These are phyloP conservation scores for Escovopsis sp. DNA, from an alignment of 2,329 filamentous ascomycete species.

Conservation along the genomic window DNA sequence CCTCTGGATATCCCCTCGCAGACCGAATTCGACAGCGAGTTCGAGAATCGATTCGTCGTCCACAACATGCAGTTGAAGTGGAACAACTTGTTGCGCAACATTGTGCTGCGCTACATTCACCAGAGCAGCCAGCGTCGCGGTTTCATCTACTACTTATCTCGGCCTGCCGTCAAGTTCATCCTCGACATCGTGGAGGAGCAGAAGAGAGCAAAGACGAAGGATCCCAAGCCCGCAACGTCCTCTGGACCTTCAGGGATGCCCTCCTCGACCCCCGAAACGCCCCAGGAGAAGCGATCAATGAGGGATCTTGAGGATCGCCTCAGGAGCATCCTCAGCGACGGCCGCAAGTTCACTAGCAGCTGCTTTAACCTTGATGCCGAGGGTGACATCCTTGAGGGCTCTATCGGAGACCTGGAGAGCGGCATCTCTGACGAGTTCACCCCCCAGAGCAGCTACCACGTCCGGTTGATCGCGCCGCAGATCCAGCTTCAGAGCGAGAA, in stretches of 20 bases:
- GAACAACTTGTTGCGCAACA: conserved; percentile 93
- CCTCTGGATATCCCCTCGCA: conserved; percentile 53
- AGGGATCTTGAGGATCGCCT: conserved; percentile 70
- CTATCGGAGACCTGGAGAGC: conserved; percentile 49
- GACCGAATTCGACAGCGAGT: conserved; percentile 80
- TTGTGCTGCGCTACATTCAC: conserved; percentile 92
- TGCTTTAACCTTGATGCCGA: conserved; percentile 20
- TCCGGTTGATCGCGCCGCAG: conserved; percentile 89
- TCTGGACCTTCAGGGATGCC: conserved; percentile 14
- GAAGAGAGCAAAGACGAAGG: conserved; percentile 46
- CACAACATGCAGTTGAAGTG: conserved; percentile 97
- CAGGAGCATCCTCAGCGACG: conserved; percentile 70
- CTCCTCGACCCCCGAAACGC: conserved; percentile 20
- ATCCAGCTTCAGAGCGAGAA: conserved; percentile 98
- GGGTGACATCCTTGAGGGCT: conserved; percentile 19
- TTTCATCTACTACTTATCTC: conserved; percentile 95
- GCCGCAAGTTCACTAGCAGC: conserved; percentile 55
- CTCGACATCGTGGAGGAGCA: conserved; percentile 95
- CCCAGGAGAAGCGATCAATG: conserved; percentile 41
- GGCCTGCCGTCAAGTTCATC: conserved; percentile 93
- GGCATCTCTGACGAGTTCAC: conserved; percentile 80
- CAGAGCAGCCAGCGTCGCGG: conserved; percentile 92
- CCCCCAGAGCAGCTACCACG: conserved; percentile 84
- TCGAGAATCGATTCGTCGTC: conserved; percentile 95
- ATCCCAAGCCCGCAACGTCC: conserved; percentile 17